These are phyloP conservation scores for Atkinsonella texensis DNA, from an alignment of 2,329 filamentous ascomycete species.

Conservation along the genomic window DNA sequence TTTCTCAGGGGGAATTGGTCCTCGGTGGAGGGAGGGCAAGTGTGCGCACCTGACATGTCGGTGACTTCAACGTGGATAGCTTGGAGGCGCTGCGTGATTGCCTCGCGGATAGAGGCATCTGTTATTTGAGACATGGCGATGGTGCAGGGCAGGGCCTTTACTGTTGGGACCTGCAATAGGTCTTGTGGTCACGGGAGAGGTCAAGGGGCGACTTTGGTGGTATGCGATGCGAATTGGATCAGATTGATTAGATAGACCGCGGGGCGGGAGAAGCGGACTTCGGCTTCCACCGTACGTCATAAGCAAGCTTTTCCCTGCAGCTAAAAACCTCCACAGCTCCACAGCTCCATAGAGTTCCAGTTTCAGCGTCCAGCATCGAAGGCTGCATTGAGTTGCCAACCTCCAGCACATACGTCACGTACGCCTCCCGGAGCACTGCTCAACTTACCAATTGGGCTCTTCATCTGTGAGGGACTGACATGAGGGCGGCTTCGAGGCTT, in stretches of 20 bases:
- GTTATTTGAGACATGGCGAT: slow-evolving; percentile 41
- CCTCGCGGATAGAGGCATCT: slow-evolving; percentile 55
- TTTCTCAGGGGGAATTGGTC: not conserved
- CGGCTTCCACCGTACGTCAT: too few relatives aligned
- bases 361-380: too few relatives aligned
- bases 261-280: too few relatives aligned
- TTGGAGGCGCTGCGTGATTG: slow-evolving; percentile 56
- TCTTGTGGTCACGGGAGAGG: not conserved
- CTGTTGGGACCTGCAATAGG: not conserved
- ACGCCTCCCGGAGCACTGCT: not conserved
- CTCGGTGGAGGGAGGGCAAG: not conserved
- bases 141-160: not conserved
- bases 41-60: slow-evolving; percentile 71
- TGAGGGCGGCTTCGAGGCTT: slow-evolving; percentile 6
- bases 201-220: not conserved
- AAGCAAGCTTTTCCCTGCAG: too few relatives aligned
- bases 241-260: too few relatives aligned
- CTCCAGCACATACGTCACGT: not conserved
- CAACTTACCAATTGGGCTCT: not conserved
- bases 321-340: too few relatives aligned
- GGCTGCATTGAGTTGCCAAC: too few relatives aligned
- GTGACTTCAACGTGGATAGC: slow-evolving; percentile 77
- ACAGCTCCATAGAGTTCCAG: not conserved
- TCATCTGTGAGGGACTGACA: slow-evolving; percentile 6
- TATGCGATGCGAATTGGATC: too few relatives aligned